These are phyloP conservation scores for Furcasterigmium sp. DNA, from an alignment of 2,329 filamentous ascomycete genomes.

Conservation along the genomic window DNA sequence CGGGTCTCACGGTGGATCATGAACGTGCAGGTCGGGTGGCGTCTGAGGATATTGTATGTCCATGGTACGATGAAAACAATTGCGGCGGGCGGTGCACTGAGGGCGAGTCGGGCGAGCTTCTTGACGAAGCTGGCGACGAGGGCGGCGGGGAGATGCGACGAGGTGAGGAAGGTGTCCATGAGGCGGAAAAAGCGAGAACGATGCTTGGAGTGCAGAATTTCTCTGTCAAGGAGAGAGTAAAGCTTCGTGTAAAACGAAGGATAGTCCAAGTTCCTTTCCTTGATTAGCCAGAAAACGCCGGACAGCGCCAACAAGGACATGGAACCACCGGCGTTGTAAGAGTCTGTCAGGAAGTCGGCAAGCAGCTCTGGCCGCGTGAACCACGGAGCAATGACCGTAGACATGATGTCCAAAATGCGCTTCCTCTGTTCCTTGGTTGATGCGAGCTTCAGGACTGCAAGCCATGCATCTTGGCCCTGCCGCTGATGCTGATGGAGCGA, in stretches of 20 bases:
- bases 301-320: constrained; percentile 84
- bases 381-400: constrained; percentile 78
- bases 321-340: constrained; percentile 80
- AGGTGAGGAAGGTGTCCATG: constrained; percentile 83
- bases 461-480: constrained; percentile 81
- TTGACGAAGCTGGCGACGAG: constrained; percentile 97
- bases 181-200: constrained; percentile 90
- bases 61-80: constrained; percentile 87
- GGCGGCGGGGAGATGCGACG: constrained; percentile 85
- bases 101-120: constrained; percentile 73
- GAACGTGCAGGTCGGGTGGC: constrained; percentile 86
- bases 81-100: constrained; percentile 85
- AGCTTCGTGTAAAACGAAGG: constrained; percentile 90
- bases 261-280: constrained; percentile 91
- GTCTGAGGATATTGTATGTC: constrained; percentile 91
- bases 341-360: constrained; percentile 95
- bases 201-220: constrained; percentile 89
- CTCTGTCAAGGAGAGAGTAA: constrained; percentile 83
- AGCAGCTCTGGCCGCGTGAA: constrained; percentile 83
- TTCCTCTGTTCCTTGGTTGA: constrained; percentile 74
- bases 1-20: constrained; percentile 81
- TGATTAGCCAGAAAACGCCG: constrained; percentile 91
- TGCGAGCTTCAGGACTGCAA: constrained; percentile 65
- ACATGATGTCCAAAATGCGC: constrained; percentile 67
- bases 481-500: constrained; percentile 69